Evolutionary conservation across 768 basidiomycete genomes (phyloP), one percentile per base, ranked within the genome.

Genomic region (Rhodosporidiobolus odoratus): DNA sequence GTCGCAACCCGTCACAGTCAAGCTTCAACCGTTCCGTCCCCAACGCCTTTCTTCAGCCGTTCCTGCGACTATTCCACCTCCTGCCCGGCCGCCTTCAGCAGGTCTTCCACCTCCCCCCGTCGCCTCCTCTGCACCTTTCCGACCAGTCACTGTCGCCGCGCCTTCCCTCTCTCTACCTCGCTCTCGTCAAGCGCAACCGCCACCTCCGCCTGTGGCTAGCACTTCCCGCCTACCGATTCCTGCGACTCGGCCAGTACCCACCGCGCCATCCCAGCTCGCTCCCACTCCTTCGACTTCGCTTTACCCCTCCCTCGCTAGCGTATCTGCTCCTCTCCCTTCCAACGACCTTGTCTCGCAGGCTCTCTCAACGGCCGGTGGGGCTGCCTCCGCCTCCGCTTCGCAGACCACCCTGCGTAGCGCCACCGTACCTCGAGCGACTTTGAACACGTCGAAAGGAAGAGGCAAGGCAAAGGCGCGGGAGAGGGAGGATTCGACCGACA

Each of bases 221-320:
- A 48, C 61, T 0, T 68, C 67, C 9, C 67, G 67, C 30, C 43
- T 62, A 3, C 60, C 60, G 4, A 32, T 62, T 23, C 56, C 41
- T 0, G 47, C 50, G 16, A 25, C 50, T 1, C 30, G 34, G 1
- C 40, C 40, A 32, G 53, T 1, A 2, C 57, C 37, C 12, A 23
- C 21, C 58, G 45, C n/a, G 1, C 21, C 25, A 3, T 40, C 23
- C 7, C 30, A 21, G 12, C 6, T 27, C 12, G 58, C n/a, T 9
- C 2, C 64, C 1, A 37, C 54, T 23, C 21, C 9, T 8, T 27
- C 68, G 32, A 19, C 41, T 16, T 62, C 69, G 32, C 38, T 71
- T 12, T 71, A 71, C n/a, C 69, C 69, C 30, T 71, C 69, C 0
- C 69, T 71, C 48, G 53, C 37, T 4, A 38, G n/a, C 30, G 27